phyloP scores from a whole-genome alignment of 169 alveolate species.

The Plasmodium knowlesi region DNA sequence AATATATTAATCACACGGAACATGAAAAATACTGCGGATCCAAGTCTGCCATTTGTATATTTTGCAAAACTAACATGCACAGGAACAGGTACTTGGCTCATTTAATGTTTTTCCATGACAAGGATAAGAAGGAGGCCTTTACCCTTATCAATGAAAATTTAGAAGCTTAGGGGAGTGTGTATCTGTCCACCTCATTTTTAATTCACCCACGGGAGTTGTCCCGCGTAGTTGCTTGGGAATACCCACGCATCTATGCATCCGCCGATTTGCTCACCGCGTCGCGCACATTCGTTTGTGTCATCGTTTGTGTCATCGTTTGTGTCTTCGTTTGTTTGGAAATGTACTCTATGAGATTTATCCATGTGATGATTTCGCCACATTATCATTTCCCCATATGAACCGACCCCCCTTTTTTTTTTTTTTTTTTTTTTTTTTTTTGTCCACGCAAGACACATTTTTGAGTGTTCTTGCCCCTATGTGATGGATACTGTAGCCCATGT shows the following conservation, averaged over 20 bases:
- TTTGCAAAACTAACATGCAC: slow-evolving; percentile 37
- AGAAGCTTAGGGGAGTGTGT: neutral
- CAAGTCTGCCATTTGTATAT: slow-evolving; percentile 19
- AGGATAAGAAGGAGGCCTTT: slow-evolving; percentile 38
- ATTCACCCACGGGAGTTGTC: neutral
- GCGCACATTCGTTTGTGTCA: neutral
- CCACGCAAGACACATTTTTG: neutral
- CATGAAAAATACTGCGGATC: slow-evolving; percentile 72
- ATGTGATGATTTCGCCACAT: neutral
- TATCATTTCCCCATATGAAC: neutral
- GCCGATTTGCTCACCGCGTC: neutral
- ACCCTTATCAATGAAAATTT: slow-evolving; percentile 21
- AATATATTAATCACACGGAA: slow-evolving; percentile 41
- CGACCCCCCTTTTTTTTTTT: neutral
- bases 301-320: neutral
- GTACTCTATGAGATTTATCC: neutral
- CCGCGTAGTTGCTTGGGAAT: neutral
- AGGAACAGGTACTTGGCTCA: slow-evolving; percentile 30
- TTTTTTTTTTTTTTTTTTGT: neutral
- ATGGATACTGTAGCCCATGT: neutral
- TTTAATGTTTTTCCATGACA: slow-evolving; percentile 22
- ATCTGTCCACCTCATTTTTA: neutral
- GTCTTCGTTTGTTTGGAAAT: neutral
- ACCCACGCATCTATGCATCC: neutral
- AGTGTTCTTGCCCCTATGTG: neutral